A percentile compares a stretch with the other conserved stretches of the same genome.
Conservation (phyloP, 495 filamentous ascomycete species). For the Penicillium nucicola region DNA sequence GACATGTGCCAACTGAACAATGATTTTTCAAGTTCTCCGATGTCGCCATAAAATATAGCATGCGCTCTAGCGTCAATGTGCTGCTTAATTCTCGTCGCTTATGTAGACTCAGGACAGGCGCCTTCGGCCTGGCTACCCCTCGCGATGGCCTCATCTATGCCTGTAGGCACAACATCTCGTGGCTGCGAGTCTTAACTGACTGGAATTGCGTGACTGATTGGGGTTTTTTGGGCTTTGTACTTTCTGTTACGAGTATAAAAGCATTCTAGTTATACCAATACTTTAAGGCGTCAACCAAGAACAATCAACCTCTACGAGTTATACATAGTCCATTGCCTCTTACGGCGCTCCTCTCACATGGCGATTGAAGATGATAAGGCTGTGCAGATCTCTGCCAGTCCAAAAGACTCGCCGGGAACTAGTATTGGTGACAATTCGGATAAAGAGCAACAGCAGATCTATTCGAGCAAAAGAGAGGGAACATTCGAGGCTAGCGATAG, state of each 20-base stretch:
- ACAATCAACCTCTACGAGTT: too few species aligned
- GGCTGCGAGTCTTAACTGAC: background rate
- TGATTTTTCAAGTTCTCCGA: too few species aligned
- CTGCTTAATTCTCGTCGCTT: too few species aligned
- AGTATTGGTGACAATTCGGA: conserved; percentile 3
- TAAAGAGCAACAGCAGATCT: conserved; percentile 9
- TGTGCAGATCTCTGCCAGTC: background rate
- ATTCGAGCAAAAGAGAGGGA: background rate
- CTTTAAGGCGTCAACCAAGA: background rate
- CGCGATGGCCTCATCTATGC: conserved; percentile 2
- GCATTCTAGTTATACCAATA: background rate
- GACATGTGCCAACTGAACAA: too few species aligned
- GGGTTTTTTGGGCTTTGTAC: too few species aligned
- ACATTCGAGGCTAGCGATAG: conserved; percentile 12
- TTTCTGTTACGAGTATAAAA: background rate
- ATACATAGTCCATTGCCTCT: background rate
- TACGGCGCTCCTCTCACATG: background rate
- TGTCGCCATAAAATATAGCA: too few species aligned
- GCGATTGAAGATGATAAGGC: background rate
- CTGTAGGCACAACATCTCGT: conserved; percentile 7
- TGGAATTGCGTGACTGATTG: conserved; percentile 4
- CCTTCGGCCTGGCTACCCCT: too few species aligned
- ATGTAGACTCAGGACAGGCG: too few species aligned
- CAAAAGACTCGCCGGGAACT: background rate
- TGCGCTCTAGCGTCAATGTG: too few species aligned